A percentile compares a stretch with the other conserved stretches of the same genome.
Evolutionary conservation across 345 rosid genomes (phyloP).

Genomic region (Citropsis articulata): DNA sequence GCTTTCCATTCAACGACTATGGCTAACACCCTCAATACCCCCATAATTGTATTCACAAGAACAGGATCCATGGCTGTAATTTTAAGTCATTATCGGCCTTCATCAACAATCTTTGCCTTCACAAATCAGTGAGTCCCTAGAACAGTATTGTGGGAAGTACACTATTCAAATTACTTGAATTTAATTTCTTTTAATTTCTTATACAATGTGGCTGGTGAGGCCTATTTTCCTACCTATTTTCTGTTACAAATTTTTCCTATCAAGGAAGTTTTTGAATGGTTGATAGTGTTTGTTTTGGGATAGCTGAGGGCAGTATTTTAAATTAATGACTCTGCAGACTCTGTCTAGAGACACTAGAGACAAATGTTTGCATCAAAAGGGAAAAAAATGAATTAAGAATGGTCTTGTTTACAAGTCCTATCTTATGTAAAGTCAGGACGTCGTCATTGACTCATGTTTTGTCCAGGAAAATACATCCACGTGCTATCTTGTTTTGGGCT

Average conservation of each 20-base stretch:
- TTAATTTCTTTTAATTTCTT: conserved; percentile 9
- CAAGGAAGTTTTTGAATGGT: not conserved
- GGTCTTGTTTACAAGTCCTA: not conserved
- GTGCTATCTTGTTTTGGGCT: not conserved
- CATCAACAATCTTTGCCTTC: conserved; percentile 86
- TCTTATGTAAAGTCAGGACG: not conserved
- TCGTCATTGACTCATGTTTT: not conserved
- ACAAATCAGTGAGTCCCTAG: conserved; percentile 72
- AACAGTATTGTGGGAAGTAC: not conserved
- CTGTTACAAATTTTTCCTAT: not conserved
- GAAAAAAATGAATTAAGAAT: not conserved
- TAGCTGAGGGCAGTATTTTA: not conserved
- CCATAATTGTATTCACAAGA: conserved; percentile 86
- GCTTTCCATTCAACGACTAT: conserved; percentile 92
- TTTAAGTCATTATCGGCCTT: conserved; percentile 84
- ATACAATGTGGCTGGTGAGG: not conserved
- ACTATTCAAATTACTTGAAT: not conserved
- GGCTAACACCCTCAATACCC: conserved; percentile 83
- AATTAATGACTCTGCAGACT: not conserved
- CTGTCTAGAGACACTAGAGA: not conserved
- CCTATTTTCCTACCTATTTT: not conserved
- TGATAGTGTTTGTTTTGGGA: not conserved
- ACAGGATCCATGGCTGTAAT: conserved; percentile 92
- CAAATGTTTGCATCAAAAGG: not conserved
- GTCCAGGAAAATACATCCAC: not conserved